phyloP scores from a whole-genome alignment of 2,329 filamentous ascomycete species.

The Ophiostoma novo-ulmi region DNA sequence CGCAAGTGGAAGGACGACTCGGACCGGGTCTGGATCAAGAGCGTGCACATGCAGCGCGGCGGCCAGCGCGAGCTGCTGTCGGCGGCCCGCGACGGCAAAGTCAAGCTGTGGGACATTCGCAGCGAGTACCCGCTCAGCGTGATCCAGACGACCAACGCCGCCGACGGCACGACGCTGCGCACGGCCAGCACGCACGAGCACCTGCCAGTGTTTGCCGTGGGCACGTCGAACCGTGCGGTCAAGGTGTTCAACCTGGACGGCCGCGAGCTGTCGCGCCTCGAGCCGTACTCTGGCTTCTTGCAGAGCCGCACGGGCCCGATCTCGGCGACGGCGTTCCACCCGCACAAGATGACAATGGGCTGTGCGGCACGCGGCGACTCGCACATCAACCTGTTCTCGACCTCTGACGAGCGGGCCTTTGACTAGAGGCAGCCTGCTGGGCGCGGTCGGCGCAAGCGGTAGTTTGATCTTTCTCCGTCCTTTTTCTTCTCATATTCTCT shows the following conservation, averaged over 20 bases:
- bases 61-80: constrained; percentile 87
- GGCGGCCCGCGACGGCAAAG: constrained; percentile 85
- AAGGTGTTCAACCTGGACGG: constrained; percentile 91
- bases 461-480: background rate
- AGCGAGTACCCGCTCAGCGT: constrained; percentile 72
- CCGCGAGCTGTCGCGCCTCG: constrained; percentile 70
- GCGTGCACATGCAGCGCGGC: constrained; percentile 93
- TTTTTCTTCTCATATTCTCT: background rate
- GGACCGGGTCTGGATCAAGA: constrained; percentile 85
- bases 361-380: constrained; percentile 82
- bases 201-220: constrained; percentile 90
- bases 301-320: constrained; percentile 77
- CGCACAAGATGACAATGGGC: constrained; percentile 85
- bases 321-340: constrained; percentile 87
- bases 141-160: constrained; percentile 67
- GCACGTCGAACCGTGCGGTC: constrained; percentile 79
- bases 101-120: constrained; percentile 93
- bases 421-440: background rate
- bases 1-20: constrained; percentile 92
- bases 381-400: constrained; percentile 83
- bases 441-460: background rate
- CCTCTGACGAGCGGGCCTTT: constrained; percentile 35
- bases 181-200: constrained; percentile 94
- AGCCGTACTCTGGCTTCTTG: constrained; percentile 86
- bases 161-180: constrained; percentile 53